Evolutionary conservation across 495 filamentous ascomycete genomes (phyloP), one percentile per base, ranked within the genome.

Genomic region (Jackrogersella minutella): DNA sequence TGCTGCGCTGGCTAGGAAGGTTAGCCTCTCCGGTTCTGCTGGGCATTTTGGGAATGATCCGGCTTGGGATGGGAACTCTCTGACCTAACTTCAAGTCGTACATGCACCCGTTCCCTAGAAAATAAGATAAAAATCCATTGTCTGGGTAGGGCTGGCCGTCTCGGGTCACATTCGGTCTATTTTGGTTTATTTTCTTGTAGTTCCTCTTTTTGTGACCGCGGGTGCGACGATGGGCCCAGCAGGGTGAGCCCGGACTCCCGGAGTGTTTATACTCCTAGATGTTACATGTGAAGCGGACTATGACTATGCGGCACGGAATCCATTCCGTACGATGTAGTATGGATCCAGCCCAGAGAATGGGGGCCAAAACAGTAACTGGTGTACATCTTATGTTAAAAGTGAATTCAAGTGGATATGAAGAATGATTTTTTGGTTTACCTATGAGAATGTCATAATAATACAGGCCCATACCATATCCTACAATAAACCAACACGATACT

Each of bases 181-280:
- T 30, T 30, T 30, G 41, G 0, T n/a, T 9, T 43, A 43, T 43
- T 19, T 43, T 43, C 2, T 7, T 2, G 17, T 43, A 21, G 17
- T 3, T n/a, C 26, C 41, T 26, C 3, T 26, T 46, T 46, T 26
- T 21, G 41, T 46, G 41, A 46, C 41, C 21, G 41, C 10, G 11
- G 26, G 11, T 19, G 4, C 13, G 41, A 6, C 21, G 9, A 28
- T 19, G 1, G 41, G 41, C 41, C 10, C 21, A 46, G 41, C 3
- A 24, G 9, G 11, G 22, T 19, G 11, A 46, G 8, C 41, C 41
- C 41, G 13, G 41, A 21, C 10, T 46, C 41, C 41, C 31, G 41
- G 41, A 46, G 41, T 46, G 41, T 24, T 46, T 46, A 46, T 46
- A 46, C 41, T 46, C 41, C 41, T 46, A 46, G 10, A 46, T 11